Base-by-base conservation (phyloP, 805 yeast genomes). In the Saturnispora serradocipensis region DNA sequence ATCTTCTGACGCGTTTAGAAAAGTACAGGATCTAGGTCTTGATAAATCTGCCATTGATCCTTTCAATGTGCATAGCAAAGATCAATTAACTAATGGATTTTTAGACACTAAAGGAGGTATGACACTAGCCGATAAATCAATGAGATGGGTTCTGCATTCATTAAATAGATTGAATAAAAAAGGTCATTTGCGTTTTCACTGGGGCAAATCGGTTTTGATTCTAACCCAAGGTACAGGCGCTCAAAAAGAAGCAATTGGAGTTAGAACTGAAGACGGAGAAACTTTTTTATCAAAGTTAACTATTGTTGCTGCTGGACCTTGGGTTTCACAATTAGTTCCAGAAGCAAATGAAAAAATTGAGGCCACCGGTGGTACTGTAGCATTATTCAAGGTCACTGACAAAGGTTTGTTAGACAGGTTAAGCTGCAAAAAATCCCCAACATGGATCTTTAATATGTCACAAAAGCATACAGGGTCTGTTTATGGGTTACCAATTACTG, bases 321-420 rank as follows among this genome's bases (percentile, higher is more conserved):
- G 68, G 68, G 49, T 56, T 1, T 50, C 60, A 15, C 57, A 57
- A 43, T 46, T 65, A 8, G 57, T 63, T 15, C 70, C 71, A 7
- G 68, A 62, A 45, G 61, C 63, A 5, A 38, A 46, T 38, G 60
- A 58, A 40, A 62, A 54, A 20, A 54, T 59, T 16, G 67, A 66
- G 48, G 69, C 66, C 7, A 61, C 66, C 6, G 62, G 61, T n/a
- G 70, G 65, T 15, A 62, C 67, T 32, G 64, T 67, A 16, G 61
- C 60, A 5, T 43, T 62, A 30, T 58, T 64, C 22, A 61, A 64
- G 39, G 46, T 67, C 6, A 53, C 55, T 24, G 57, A 57, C 8
- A 48, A 46, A 16, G 49, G 50, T 13, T 24, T 54, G 13, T 18
- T 16, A 5, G 58, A 54, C 18, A 63, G 61, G 48, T 65, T 60